Base-by-base conservation (phyloP, 495 filamentous ascomycete genomes). In the Penicillium coprophilum region DNA sequence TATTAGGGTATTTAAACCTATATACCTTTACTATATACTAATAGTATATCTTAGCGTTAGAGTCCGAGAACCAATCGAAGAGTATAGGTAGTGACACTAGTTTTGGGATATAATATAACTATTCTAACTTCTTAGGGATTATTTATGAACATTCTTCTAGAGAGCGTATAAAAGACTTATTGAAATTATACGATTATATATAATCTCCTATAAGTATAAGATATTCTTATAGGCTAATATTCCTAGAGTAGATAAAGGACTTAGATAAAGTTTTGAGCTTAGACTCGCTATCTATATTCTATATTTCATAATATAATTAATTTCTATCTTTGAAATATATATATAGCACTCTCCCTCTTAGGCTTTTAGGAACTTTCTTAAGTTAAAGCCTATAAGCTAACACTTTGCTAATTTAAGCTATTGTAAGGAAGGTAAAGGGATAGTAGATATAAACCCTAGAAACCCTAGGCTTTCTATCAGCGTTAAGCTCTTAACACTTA, bases 321-420 rank as follows among this genome's bases (percentile, higher is more conserved):
- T 46, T 46, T 23, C n/a, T 30, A 0, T 46, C 24, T 46, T 46
- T 46, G 2, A 46, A 46, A 46, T 30, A 47, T 47, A 2, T 2
- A 32, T 47, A 6, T 32, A 47, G 24, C 23, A 56, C 20, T 34
- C 19, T 39, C 44, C 23, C 10, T 41, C 34, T 30, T 50, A 9
- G 24, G 17, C 4, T 41, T 50, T 24, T 10, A 56, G 30, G 19
- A 56, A 50, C 10, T 6, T 6, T 20, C 19, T 46, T 19, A 56
- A 15, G 12, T 43, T 9, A 3, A 27, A 21, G 38, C 54, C 36
- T 46, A 56, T 17, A 48, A 50, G 45, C 54, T n/a, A 56, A 45
- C n/a, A 56, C 17, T 50, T 40, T 41, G 1, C 46, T 23, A 56
- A 6, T 31, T 56, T 27, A 32, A 56, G 32, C 7, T n/a, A n/a